phyloP scores from a whole-genome alignment of 2,329 filamentous ascomycete genomes.

The Epichloe amarillans region DNA sequence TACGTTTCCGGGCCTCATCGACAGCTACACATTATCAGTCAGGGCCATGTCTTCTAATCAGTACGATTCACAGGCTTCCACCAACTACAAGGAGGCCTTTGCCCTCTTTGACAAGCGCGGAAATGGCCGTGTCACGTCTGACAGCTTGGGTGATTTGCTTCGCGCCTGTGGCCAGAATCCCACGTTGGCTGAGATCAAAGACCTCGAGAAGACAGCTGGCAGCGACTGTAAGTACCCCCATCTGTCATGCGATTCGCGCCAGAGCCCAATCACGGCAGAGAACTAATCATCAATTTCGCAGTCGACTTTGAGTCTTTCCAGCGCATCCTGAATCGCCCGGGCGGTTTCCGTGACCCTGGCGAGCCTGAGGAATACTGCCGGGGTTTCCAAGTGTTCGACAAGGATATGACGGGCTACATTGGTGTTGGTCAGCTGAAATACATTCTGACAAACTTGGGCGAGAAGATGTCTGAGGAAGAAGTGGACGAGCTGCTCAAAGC shows the following conservation, averaged over 20 bases:
- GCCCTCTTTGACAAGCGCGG: conserved; percentile 99
- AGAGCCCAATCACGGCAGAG: not conserved
- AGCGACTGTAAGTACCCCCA: conserved; percentile 63
- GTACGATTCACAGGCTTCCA: conserved; percentile 51
- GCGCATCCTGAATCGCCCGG: conserved; percentile 91
- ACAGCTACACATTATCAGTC: not conserved
- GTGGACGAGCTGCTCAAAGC: conserved; percentile 98
- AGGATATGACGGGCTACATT: conserved; percentile 96
- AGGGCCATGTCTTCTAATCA: conserved; percentile 36
- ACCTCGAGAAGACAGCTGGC: conserved; percentile 82
- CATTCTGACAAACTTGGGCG: conserved; percentile 91
- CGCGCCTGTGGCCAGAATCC: conserved; percentile 97
- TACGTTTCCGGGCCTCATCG: not conserved
- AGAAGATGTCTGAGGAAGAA: conserved; percentile 99
- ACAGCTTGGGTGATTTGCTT: conserved; percentile 82
- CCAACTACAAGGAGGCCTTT: conserved; percentile 99
- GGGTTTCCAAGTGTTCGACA: conserved; percentile 98
- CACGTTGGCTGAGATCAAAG: conserved; percentile 80
- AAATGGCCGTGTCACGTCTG: conserved; percentile 77
- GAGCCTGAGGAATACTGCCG: conserved; percentile 97
- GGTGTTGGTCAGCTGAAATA: conserved; percentile 96
- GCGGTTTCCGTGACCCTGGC: conserved; percentile 94
- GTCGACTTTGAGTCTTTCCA: conserved; percentile 98
- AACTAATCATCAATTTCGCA: conserved; percentile 22
- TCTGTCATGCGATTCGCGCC: not conserved